Conservation (phyloP, 345 rosid species). For the Alliaria petiolata region DNA sequence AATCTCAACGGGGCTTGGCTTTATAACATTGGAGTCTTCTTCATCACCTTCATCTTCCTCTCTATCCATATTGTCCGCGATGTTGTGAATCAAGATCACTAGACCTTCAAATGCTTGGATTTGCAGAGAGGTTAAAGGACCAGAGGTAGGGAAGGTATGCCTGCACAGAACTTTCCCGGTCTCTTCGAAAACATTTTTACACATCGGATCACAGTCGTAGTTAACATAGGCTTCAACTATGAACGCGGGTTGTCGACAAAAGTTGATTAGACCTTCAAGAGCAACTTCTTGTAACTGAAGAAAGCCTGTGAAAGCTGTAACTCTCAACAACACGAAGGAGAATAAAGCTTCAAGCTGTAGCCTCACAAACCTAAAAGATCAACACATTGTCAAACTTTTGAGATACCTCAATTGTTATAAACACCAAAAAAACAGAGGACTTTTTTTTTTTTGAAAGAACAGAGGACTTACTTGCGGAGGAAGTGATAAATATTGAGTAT, state of each 20-base stretch:
- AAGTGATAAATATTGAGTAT: constrained; percentile 80
- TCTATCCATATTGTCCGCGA: constrained; percentile 64
- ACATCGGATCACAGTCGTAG: constrained; percentile 74
- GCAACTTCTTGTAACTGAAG: constrained; percentile 83
- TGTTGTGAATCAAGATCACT: constrained; percentile 68
- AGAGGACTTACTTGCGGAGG: constrained; percentile 59
- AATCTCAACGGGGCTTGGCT: constrained; percentile 52
- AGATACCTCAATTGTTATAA: not conserved
- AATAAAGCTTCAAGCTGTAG: constrained; percentile 93
- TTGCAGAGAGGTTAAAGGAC: constrained; percentile 57
- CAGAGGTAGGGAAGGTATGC: constrained; percentile 70
- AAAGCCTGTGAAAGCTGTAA: constrained; percentile 39
- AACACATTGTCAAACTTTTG: too few species aligned
- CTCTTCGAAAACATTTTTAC: constrained; percentile 62
- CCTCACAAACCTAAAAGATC: constrained; percentile 60
- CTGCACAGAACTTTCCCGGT: constrained; percentile 79
- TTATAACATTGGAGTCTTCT: constrained; percentile 38
- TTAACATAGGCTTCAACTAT: constrained; percentile 74
- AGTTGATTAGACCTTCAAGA: constrained; percentile 75
- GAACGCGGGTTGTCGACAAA: constrained; percentile 80
- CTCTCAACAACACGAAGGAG: constrained; percentile 54
- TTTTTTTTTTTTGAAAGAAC: not conserved
- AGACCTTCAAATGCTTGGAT: constrained; percentile 95
- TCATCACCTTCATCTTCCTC: constrained; percentile 35
- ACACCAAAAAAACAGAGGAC: not conserved